Evolutionary conservation across 1,139 yeast genomes (phyloP).

Genomic region (Hemisphaericaspora xylofermentans): DNA sequence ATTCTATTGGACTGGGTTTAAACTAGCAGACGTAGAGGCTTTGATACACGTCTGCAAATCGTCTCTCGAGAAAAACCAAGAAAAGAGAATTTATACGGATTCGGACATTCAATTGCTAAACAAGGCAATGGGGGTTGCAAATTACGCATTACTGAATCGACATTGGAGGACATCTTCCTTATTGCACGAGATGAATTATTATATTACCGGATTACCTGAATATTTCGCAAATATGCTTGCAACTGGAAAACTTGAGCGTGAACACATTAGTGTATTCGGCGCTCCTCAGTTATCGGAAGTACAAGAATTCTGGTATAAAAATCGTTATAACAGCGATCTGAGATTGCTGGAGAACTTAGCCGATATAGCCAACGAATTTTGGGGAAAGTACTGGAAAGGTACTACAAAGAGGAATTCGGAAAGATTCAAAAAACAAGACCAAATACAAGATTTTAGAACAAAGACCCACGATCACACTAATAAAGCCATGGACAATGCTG

Average conservation of each 20-base stretch:
- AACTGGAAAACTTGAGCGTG: conserved; percentile 34
- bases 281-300: conserved; percentile 57
- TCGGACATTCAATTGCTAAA: conserved; percentile 41
- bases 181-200: conserved; percentile 65
- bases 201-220: conserved; percentile 43
- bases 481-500: neutral
- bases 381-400: conserved; percentile 54
- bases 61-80: conserved; percentile 38
- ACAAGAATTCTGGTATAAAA: conserved; percentile 55
- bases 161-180: conserved; percentile 58
- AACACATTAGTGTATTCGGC: conserved; percentile 48
- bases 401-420: conserved; percentile 33
- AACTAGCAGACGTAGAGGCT: conserved; percentile 53
- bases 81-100: conserved; percentile 29
- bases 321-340: conserved; percentile 38
- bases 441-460: conserved; percentile 18
- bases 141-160: conserved; percentile 47
- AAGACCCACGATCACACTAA: conserved; percentile 14
- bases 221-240: conserved; percentile 41
- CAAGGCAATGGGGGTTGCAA: conserved; percentile 44
- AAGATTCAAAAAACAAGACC: conserved; percentile 31
- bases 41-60: conserved; percentile 48
- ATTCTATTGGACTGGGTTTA: conserved; percentile 74
- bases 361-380: conserved; percentile 40
- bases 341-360: conserved; percentile 29